These are phyloP conservation scores for Trametes cubensis DNA, from an alignment of 768 basidiomycete genomes.

Conservation along the genomic window DNA sequence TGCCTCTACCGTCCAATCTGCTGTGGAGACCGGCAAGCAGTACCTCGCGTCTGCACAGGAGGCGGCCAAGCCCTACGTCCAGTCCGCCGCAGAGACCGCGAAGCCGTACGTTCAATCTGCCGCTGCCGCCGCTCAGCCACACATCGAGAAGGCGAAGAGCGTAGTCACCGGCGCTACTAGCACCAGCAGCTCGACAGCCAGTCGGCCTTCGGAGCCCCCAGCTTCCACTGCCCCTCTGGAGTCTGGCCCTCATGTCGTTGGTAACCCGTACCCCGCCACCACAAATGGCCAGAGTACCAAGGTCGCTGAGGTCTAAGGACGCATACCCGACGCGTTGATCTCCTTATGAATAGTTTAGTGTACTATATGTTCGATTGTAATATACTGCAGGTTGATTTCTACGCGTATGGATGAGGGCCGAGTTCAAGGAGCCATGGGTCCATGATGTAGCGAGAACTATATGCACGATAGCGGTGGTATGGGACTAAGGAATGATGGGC, in stretches of 20 bases:
- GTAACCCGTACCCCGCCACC: conserved; percentile 32
- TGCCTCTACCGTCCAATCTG: conserved; percentile 38
- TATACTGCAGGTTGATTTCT: not conserved
- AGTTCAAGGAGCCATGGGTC: no score
- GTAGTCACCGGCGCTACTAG: conserved; percentile 8
- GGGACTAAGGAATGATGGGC: not conserved
- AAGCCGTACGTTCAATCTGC: conserved; percentile 41
- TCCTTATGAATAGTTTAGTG: conserved; percentile 3
- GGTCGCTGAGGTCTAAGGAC: conserved; percentile 20
- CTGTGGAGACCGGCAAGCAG: conserved; percentile 37
- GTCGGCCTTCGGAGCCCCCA: conserved; percentile 32
- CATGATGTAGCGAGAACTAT: no score
- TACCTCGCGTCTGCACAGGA: conserved; percentile 36
- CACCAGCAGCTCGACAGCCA: not conserved
- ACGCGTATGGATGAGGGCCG: no score
- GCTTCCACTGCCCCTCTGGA: conserved; percentile 46
- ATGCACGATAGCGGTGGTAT: not conserved
- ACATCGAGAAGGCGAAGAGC: conserved; percentile 24
- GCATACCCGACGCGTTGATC: not conserved
- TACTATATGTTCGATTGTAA: conserved; percentile 7
- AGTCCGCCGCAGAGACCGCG: conserved; percentile 41
- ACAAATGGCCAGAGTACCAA: conserved; percentile 24
- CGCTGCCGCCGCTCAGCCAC: conserved; percentile 24
- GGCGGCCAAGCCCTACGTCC: conserved; percentile 42
- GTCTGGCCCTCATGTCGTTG: conserved; percentile 40